Evolutionary conservation across 768 basidiomycete species (phyloP).

Genomic region (Lactarius sanguifluus): DNA sequence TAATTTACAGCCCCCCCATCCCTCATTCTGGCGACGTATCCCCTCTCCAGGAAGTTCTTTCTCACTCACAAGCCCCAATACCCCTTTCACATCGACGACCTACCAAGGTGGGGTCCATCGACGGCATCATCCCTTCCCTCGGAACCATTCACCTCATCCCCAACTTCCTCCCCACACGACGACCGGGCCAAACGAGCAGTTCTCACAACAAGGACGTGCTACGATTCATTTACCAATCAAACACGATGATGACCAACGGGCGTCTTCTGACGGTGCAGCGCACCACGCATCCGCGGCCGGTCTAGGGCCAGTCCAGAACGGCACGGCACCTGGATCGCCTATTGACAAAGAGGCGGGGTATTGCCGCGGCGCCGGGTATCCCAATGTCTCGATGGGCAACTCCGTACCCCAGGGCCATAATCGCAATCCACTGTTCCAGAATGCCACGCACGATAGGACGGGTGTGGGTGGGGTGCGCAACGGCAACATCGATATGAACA

Average conservation of each 20-base stretch:
- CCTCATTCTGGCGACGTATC: constrained; percentile 24
- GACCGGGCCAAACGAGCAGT: constrained; percentile 4
- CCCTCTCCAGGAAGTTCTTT: constrained; percentile 24
- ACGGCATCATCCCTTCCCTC: constrained; percentile 10
- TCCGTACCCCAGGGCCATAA: constrained; percentile 8
- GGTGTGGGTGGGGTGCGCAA: constrained; percentile 17
- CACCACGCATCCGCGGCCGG: constrained; percentile 22
- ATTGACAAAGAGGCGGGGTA: constrained; percentile 18
- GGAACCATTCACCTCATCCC: constrained; percentile 9
- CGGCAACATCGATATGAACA: constrained; percentile 15
- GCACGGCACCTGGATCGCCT: constrained; percentile 20
- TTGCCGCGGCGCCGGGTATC: constrained; percentile 20
- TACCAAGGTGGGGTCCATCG: constrained; percentile 18
- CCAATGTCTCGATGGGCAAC: constrained; percentile 22
- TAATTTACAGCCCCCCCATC: constrained; percentile 17
- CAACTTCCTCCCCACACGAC: background rate
- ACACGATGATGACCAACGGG: constrained; percentile 23
- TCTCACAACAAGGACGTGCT: constrained; percentile 12
- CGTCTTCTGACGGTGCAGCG: constrained; percentile 16
- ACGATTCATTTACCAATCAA: constrained; percentile 7
- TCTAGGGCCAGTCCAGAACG: constrained; percentile 28
- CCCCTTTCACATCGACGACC: constrained; percentile 15
- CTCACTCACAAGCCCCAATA: constrained; percentile 19
- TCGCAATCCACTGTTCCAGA: constrained; percentile 11
- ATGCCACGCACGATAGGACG: constrained; percentile 25